Conservation (phyloP, 2,329 filamentous ascomycete genomes). For the Chrysoporthe deuterocubensis region DNA sequence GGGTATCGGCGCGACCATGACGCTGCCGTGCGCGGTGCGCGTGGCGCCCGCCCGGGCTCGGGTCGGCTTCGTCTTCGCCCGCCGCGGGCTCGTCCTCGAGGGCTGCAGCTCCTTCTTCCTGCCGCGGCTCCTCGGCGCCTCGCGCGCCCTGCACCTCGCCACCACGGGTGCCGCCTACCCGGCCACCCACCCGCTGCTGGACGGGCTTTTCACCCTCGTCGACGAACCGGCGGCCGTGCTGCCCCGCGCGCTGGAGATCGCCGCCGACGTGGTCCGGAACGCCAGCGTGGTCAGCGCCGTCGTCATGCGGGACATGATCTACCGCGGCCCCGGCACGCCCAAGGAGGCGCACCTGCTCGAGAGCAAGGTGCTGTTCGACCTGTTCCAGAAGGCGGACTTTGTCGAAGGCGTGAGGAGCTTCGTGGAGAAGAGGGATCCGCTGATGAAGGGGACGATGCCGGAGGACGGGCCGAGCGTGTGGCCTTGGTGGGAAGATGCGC, state of each 20-base stretch:
- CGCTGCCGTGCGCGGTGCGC: constrained; percentile 57
- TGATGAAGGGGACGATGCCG: constrained; percentile 65
- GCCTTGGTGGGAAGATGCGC: constrained; percentile 69
- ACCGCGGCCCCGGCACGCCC: constrained; percentile 57
- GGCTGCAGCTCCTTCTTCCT: constrained; percentile 74
- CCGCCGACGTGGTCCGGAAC: constrained; percentile 68
- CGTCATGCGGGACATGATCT: constrained; percentile 76
- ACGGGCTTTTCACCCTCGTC: constrained; percentile 66
- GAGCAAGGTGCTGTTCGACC: constrained; percentile 63
- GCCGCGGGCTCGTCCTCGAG: constrained; percentile 73
- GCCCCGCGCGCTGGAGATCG: constrained; percentile 66
- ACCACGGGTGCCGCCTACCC: constrained; percentile 69
- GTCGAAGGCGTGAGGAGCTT: constrained; percentile 72
- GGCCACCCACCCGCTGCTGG: constrained; percentile 54
- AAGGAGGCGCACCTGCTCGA: constrained; percentile 75
- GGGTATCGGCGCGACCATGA: constrained; percentile 66
- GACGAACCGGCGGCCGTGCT: constrained; percentile 62
- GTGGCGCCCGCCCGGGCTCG: constrained; percentile 62
- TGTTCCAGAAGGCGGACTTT: constrained; percentile 63
- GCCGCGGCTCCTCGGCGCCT: constrained; percentile 68
- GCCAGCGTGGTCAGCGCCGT: constrained; percentile 66
- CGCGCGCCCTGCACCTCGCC: constrained; percentile 65
- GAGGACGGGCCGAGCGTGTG: constrained; percentile 62
- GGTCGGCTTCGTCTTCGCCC: constrained; percentile 75
- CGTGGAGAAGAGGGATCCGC: constrained; percentile 67